Evolutionary conservation across 164 flowering plant species (phyloP), one percentile per base, ranked within the genome.

Genomic region (Pachysandra terminalis): DNA sequence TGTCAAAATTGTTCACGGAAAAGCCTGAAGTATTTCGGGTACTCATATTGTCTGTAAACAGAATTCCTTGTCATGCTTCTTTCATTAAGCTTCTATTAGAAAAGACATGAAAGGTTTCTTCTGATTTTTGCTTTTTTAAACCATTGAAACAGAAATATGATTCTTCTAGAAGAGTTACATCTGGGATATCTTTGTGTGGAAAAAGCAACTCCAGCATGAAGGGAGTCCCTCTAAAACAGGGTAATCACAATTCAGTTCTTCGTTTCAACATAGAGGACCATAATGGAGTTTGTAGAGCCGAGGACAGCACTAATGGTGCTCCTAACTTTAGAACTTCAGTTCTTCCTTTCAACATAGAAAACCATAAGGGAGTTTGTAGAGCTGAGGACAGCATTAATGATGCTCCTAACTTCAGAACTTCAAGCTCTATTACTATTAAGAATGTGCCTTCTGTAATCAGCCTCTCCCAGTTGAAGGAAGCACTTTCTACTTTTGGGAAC

Each of bases 1-100:
- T 19, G 19, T 37, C 37, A 27, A 71, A 79, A 65, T 68, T 77
- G 73, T 51, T 66, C 60, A 82, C 81, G 32, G 78, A 77, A 68
- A 79, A 82, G 66, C 70, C 59, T 27, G 77, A 75, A 9, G 54
- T 3, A 45, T 60, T 45, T 19, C 9, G 19, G 80, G 81, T 77
- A 64, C 37, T 64, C 68, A 26, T n/a, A 56, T 60, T 13, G 22
- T 23, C 13, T 67, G 16, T 25, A 6, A 28, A 15, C 23, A 21
- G 15, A 28, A 26, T n/a, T 52, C 16, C 9, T 28, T 13, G 0
- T 26, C 27, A 6, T 21, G 9, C 22, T 53, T 22, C 45, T 51
- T 7, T 32, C 14, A 37, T 22, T 24, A 15, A 56, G 51, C 51
- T 58, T 58, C 3, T 25, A 48, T 35, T 25, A n/a, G 17, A 57